These are phyloP conservation scores for Vachellia collinsii DNA, from an alignment of 306 rosid genomes.

Conservation along the genomic window DNA sequence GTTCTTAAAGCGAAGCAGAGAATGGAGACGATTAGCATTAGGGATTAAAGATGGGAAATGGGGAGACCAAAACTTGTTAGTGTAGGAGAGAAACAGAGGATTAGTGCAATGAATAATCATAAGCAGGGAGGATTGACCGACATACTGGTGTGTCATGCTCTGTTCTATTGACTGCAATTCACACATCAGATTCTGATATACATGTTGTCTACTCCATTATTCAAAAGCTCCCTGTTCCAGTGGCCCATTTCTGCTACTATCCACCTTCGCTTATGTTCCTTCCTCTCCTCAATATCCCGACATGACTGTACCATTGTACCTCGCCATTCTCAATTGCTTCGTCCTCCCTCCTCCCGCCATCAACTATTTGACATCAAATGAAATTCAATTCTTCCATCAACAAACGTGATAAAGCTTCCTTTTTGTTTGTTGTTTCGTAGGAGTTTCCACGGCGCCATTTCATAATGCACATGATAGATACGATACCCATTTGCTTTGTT, in stretches of 20 bases:
- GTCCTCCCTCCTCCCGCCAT: slow-evolving; percentile 9
- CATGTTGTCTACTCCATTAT: not conserved
- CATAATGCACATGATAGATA: not conserved
- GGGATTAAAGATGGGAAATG: slow-evolving; percentile 2
- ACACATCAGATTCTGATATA: not conserved
- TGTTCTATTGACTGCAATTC: slow-evolving; percentile 1
- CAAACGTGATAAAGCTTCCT: not conserved
- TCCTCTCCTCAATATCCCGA: not conserved
- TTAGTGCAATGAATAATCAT: not conserved
- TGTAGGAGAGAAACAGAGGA: slow-evolving; percentile 4
- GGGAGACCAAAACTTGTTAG: not conserved
- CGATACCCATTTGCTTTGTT: not conserved
- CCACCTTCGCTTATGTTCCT: slow-evolving; percentile 8
- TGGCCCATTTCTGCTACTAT: slow-evolving; percentile 14
- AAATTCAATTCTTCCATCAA: not conserved
- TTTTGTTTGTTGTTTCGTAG: not conserved
- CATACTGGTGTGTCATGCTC: slow-evolving; percentile 29
- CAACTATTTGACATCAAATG: not conserved
- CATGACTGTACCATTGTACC: slow-evolving; percentile 16
- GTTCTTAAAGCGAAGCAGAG: not conserved
- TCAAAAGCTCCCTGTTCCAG: slow-evolving; percentile 21
- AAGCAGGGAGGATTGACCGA: slow-evolving; percentile 24
- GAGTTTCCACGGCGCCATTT: slow-evolving; percentile 1
- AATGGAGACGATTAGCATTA: not conserved
- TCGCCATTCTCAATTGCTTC: not conserved